phyloP scores from a whole-genome alignment of 192 early-diverging fungal species.

The Ramicandelaber brevisporus region DNA sequence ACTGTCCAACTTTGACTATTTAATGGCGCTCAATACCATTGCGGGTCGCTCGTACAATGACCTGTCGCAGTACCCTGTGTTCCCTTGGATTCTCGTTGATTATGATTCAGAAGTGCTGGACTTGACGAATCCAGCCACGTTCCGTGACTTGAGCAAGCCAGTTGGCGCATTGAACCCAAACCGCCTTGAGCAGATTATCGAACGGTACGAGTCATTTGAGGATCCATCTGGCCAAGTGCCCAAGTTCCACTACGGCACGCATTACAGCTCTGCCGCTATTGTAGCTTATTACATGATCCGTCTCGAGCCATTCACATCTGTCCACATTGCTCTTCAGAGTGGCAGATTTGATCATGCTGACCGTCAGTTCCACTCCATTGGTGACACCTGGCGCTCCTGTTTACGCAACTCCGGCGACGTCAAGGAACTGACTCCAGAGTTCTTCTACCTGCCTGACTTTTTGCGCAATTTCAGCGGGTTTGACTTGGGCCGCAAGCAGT shows the following conservation, averaged over 20 bases:
- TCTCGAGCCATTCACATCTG: slow-evolving; percentile 63
- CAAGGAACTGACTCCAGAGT: slow-evolving; percentile 86
- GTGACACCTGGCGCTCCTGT: slow-evolving; percentile 48
- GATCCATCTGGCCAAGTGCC: slow-evolving; percentile 26
- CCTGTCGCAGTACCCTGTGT: slow-evolving; percentile 89
- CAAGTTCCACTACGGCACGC: slow-evolving; percentile 85
- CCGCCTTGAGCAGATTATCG: slow-evolving; percentile 14
- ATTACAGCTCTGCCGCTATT: slow-evolving; percentile 81
- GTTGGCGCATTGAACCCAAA: slow-evolving; percentile 59
- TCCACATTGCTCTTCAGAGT: slow-evolving; percentile 20
- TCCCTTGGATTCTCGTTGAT: slow-evolving; percentile 77
- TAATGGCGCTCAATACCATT: slow-evolving; percentile 79
- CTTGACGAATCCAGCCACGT: slow-evolving; percentile 41
- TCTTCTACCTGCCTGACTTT: slow-evolving; percentile 87
- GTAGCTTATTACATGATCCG: slow-evolving; percentile 75
- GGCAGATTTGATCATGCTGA: slow-evolving; percentile 70
- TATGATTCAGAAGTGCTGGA: slow-evolving; percentile 59
- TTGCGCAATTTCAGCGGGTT: slow-evolving; percentile 44
- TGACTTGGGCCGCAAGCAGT: slow-evolving; percentile 29
- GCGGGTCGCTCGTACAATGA: slow-evolving; percentile 69
- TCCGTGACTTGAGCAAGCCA: slow-evolving; percentile 73
- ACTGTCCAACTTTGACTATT: slow-evolving; percentile 87
- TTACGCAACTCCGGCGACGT: slow-evolving; percentile 58
- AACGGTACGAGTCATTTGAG: slow-evolving; percentile 31
- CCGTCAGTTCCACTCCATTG: slow-evolving; percentile 49